A percentile compares a stretch with the other conserved stretches of the same genome.
Evolutionary conservation across 2,329 filamentous ascomycete genomes (phyloP).

Genomic region (Cryphonectria nitschkei): DNA sequence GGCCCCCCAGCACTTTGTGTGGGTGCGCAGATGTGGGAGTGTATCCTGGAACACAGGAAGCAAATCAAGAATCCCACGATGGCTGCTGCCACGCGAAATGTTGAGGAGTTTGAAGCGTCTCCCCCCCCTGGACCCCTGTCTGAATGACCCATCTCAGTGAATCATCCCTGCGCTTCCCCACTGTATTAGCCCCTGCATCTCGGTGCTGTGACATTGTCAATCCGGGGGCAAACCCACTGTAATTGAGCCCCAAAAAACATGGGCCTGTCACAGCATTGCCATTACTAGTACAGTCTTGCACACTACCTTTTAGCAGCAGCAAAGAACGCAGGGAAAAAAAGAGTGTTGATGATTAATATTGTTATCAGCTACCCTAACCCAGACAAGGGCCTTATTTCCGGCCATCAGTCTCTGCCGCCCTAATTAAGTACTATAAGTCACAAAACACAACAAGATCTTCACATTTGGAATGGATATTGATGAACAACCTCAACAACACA

Average conservation of each 20-base stretch:
- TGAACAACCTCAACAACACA: too few relatives aligned
- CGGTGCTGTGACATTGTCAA: conserved; percentile 20
- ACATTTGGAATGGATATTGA: too few relatives aligned
- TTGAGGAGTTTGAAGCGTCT: conserved; percentile 13
- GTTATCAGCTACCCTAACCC: too few relatives aligned
- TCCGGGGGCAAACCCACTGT: conserved; percentile 20
- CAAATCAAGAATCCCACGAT: background rate
- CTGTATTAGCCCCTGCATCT: background rate
- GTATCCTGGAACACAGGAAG: conserved; percentile 1
- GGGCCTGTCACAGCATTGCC: conserved; percentile 17
- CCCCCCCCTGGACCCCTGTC: too few relatives aligned
- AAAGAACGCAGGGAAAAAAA: too few relatives aligned
- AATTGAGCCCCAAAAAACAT: conserved; percentile 5
- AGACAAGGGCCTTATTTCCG: background rate
- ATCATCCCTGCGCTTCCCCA: background rate
- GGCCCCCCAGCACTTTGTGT: conserved; percentile 31
- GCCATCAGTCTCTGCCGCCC: too few relatives aligned
- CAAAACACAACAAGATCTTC: too few relatives aligned
- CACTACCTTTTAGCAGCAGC: background rate
- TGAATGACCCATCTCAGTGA: too few relatives aligned
- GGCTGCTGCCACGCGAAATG: background rate
- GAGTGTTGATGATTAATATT: too few relatives aligned
- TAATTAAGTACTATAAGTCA: background rate
- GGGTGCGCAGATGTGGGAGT: background rate
- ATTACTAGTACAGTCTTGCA: conserved; percentile 15